Conservation (phyloP, 805 yeast species). For the Nakazawaea siamensis region DNA sequence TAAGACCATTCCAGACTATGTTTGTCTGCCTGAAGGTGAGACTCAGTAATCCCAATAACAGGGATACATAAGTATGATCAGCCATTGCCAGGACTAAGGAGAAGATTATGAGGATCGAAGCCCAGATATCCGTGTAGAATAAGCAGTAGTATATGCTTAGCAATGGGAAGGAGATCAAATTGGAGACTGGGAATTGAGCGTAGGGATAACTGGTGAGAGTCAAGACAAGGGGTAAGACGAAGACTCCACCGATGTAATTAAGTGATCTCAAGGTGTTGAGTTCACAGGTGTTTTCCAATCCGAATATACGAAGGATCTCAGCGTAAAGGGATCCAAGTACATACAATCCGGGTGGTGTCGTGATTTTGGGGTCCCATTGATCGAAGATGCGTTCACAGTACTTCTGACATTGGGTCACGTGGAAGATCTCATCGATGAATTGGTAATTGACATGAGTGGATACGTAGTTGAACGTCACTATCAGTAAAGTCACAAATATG, state of each 20-base stretch:
- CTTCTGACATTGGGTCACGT: conserved; percentile 66
- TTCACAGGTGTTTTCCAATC: conserved; percentile 23
- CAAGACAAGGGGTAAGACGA: conserved; percentile 38
- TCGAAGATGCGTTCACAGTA: conserved; percentile 55
- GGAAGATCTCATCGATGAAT: conserved; percentile 76
- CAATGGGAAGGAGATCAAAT: conserved; percentile 48
- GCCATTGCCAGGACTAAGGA: conserved; percentile 40
- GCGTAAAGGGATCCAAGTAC: conserved; percentile 31
- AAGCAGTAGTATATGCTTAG: conserved; percentile 64
- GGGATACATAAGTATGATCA: conserved; percentile 31
- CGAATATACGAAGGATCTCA: conserved; percentile 30
- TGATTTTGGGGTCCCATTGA: conserved; percentile 83
- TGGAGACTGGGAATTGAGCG: conserved; percentile 19
- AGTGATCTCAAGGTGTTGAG: conserved; percentile 39
- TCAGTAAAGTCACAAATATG: conserved; percentile 4
- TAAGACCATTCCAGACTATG: conserved; percentile 72
- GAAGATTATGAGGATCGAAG: conserved; percentile 58
- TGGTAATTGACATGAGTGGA: conserved; percentile 18
- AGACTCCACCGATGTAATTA: conserved; percentile 60
- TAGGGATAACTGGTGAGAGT: not conserved
- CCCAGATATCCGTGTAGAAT: conserved; percentile 93
- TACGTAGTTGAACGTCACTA: not conserved
- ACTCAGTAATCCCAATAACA: conserved; percentile 51
- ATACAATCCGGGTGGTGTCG: conserved; percentile 95
- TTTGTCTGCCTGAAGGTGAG: conserved; percentile 86